These are phyloP conservation scores for Cercospora zeina DNA, from an alignment of 2,329 filamentous ascomycete genomes.

Conservation along the genomic window DNA sequence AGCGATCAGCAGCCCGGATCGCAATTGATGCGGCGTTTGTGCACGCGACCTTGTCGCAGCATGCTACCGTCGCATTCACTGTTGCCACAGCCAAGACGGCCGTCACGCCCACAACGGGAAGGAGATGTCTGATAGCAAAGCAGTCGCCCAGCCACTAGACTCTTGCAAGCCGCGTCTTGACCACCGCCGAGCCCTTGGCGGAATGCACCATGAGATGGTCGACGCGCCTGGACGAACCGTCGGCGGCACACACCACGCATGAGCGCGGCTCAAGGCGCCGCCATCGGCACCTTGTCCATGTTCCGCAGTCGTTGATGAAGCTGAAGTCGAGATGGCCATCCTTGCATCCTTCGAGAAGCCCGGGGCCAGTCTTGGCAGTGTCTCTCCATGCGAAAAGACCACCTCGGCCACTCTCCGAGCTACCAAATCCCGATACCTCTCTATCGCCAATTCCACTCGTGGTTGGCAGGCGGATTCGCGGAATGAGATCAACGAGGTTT, in stretches of 20 bases:
- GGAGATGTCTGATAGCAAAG: constrained; percentile 25
- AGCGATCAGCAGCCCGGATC: constrained; percentile 26
- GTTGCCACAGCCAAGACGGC: constrained; percentile 28
- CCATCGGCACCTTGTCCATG: not conserved
- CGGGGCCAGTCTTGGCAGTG: not conserved
- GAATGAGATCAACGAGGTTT: not conserved
- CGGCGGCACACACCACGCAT: not conserved
- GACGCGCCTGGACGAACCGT: constrained; percentile 7
- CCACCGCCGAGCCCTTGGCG: constrained; percentile 8
- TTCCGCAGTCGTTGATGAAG: not conserved
- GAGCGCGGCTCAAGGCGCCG: not conserved
- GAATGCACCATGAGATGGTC: not conserved
- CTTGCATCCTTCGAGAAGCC: constrained; percentile 1
- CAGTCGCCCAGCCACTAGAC: constrained; percentile 7
- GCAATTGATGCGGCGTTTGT: constrained; percentile 12
- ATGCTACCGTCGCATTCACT: constrained; percentile 26
- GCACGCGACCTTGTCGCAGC: constrained; percentile 28
- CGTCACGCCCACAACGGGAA: constrained; percentile 26
- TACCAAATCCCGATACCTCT: not conserved
- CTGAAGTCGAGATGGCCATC: not conserved
- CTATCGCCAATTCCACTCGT: no score
- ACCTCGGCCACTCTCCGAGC: not conserved
- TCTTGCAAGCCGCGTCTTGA: not conserved
- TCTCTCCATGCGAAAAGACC: not conserved
- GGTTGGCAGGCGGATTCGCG: not conserved